A percentile compares a stretch with the other conserved stretches of the same genome.
Conservation (phyloP, 345 rosid species). For the Eutrema yunnanense region DNA sequence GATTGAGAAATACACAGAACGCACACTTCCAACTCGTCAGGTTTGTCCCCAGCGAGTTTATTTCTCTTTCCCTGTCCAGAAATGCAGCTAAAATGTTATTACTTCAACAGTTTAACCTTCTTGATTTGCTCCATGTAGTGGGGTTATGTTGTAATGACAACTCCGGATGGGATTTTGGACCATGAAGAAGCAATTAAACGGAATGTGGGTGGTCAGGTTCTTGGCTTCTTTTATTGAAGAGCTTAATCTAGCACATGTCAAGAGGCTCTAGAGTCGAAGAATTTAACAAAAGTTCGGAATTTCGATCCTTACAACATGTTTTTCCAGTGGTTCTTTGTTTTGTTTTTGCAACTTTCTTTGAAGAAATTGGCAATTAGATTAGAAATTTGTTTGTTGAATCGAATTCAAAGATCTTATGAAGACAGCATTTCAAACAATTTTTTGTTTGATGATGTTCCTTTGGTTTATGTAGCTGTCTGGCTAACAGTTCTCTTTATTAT, state of each 20-base stretch:
- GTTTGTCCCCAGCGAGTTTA: conserved; percentile 24
- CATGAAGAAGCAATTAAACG: conserved; percentile 79
- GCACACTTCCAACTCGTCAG: conserved; percentile 77
- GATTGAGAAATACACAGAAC: conserved; percentile 53
- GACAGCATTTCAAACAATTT: neutral
- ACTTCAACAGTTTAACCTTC: neutral
- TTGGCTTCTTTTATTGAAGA: conserved; percentile 75
- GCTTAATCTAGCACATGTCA: neutral
- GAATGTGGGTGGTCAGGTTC: conserved; percentile 85
- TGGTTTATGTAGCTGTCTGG: neutral
- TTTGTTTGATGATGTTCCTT: neutral
- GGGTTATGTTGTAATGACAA: conserved; percentile 90
- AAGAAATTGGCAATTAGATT: neutral
- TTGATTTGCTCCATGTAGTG: conserved; percentile 43
- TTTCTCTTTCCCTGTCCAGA: neutral
- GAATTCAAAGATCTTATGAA: neutral
- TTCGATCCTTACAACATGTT: neutral
- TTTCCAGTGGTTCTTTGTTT: neutral
- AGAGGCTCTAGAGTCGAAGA: neutral
- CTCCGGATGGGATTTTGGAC: conserved; percentile 91
- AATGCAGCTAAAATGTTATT: neutral
- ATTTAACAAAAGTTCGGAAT: neutral
- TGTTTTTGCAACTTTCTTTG: neutral
- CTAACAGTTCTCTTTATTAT: neutral
- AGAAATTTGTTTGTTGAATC: neutral